Base-by-base conservation (phyloP, 805 yeast species). In the Metschnikowia drakensbergensis region DNA sequence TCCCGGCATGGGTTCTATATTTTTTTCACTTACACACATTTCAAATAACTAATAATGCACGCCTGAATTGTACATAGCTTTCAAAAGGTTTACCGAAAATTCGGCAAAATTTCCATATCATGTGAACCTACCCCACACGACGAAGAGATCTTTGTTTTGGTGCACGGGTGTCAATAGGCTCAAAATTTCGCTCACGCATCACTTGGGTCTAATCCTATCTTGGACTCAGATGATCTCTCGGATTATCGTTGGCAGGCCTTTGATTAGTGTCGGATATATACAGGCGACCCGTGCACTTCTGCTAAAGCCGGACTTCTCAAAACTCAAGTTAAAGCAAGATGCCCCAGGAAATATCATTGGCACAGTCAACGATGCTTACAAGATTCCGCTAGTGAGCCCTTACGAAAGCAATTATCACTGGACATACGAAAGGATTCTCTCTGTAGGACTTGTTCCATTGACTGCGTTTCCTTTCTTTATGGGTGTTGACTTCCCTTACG, bases 281-380 rank as follows among this genome's bases (percentile, higher is more conserved):
- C 39, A 8, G 2, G 46, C 53, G 0, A 26, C 37, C 17, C 42
- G 64, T 36, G 17, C 42, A 9, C 52, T 62, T 29, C 59, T 60
- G 49, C 55, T 63, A 45, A 69, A 64, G 46, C 77, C 77, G 67
- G 77, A 65, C 70, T 79, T 67, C 57, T 81, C 69, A 38, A 69
- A 65, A 48, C 67, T 62, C 45, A 82, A 81, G 55, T 73, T 77
- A 41, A 80, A 82, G 51, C 84, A 84, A 49, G 95, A 88, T 69
- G 92, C 95, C 32, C 88, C 97, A 38, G 98, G 97, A 34, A 77
- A 86, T 65, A 84, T 92, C 49, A 84, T 84, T 41, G 98, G 97
- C n/a, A 82, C 91, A 5, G 96, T 91, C 42, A 94, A 92, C 67
- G 98, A 94, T 53, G 90, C 98, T 11, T 86, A 77, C 60, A 69